Conservation (phyloP, 495 filamentous ascomycete genomes). For the Penicillium alfredii region DNA sequence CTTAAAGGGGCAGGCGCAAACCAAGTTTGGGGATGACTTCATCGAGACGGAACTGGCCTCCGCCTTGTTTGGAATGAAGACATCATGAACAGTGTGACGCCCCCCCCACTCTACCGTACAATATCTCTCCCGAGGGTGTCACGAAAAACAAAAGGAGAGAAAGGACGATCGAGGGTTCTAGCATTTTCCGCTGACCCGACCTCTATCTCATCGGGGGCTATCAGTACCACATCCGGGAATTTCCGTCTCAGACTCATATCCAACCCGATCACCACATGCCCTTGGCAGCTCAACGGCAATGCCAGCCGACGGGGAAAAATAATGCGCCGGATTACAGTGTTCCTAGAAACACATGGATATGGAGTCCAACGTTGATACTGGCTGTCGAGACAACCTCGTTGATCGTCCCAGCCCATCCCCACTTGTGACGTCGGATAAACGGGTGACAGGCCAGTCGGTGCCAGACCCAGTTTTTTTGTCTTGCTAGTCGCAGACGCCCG, state of each 20-base stretch:
- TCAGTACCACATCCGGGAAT: neutral
- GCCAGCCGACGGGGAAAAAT: conserved; percentile 6
- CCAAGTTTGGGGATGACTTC: too few species aligned
- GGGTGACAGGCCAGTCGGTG: conserved; percentile 7
- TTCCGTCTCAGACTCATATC: too few species aligned
- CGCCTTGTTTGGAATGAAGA: conserved; percentile 23
- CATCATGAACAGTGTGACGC: conserved; percentile 15
- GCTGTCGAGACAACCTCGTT: conserved; percentile 2
- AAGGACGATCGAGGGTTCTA: too few species aligned
- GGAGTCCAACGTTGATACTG: neutral
- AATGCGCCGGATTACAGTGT: conserved; percentile 17
- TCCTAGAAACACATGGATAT: too few species aligned
- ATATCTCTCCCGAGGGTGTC: conserved; percentile 1
- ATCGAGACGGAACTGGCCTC: conserved; percentile 24
- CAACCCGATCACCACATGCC: too few species aligned
- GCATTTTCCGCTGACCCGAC: too few species aligned
- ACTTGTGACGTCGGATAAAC: conserved; percentile 23
- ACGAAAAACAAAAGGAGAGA: too few species aligned
- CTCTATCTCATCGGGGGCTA: neutral
- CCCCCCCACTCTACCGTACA: conserved; percentile 7
- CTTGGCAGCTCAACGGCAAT: neutral
- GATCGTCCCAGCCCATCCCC: conserved; percentile 9
- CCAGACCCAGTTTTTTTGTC: conserved; percentile 22
- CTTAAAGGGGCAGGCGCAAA: too few species aligned
- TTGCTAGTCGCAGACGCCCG: conserved; percentile 7